Conservation (phyloP, 495 filamentous ascomycete genomes). For the Neurospora discreta region DNA sequence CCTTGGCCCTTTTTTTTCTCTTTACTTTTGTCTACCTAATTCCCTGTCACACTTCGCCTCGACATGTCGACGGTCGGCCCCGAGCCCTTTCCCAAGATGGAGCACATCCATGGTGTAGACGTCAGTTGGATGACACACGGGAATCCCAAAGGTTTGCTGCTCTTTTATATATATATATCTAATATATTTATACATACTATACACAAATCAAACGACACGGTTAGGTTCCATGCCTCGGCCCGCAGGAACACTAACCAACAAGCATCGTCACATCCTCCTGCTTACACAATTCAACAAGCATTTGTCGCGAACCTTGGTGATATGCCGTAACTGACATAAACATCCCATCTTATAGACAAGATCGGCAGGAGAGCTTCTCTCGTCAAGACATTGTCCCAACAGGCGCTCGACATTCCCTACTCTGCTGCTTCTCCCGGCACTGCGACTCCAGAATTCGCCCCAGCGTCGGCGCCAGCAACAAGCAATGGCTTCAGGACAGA, state of each 20-base stretch:
- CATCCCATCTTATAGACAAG: conserved; percentile 9
- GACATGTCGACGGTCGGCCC: neutral
- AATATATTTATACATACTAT: too few relatives aligned
- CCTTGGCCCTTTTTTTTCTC: neutral
- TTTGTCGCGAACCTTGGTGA: neutral
- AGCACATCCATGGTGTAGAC: conserved; percentile 53
- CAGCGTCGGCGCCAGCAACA: neutral
- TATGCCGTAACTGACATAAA: neutral
- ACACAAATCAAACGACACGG: neutral
- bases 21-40: neutral
- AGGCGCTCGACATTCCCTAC: conserved; percentile 7
- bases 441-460: neutral
- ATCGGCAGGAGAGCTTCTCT: conserved; percentile 5
- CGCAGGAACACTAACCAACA: neutral
- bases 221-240: neutral
- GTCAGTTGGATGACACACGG: conserved; percentile 55
- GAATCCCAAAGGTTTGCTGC: conserved; percentile 35
- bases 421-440: neutral
- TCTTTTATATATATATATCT: neutral
- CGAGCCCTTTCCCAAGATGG: conserved; percentile 34
- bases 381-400: conserved; percentile 13
- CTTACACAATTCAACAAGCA: neutral
- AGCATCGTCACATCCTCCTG: neutral
- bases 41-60: neutral
- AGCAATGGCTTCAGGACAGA: conserved; percentile 6